Conservation (phyloP, 225 moss, liverwort and hornwort genomes). For the Polytrichum formosum region DNA sequence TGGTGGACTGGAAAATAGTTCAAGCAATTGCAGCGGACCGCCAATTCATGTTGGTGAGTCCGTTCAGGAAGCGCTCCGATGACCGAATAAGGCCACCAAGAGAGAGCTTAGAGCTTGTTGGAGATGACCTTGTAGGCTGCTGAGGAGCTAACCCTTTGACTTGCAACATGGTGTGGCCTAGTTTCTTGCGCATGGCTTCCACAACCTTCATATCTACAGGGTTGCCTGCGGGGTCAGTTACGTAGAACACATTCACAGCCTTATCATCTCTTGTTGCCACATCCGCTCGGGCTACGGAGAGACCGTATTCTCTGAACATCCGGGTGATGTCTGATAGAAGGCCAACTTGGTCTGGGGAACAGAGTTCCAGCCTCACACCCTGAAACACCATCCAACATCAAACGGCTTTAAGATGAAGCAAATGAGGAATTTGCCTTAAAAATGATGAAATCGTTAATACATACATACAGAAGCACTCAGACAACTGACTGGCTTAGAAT, state of each 20-base stretch:
- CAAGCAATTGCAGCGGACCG: constrained; percentile 41
- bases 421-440: too few species aligned
- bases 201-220: constrained; percentile 53
- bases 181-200: constrained; percentile 44
- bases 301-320: constrained; percentile 45
- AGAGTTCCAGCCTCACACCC: constrained; percentile 49
- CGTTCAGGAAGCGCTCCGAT: constrained; percentile 35
- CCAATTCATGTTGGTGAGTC: constrained; percentile 50
- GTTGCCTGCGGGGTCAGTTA: constrained; percentile 34
- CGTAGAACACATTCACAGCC: constrained; percentile 54
- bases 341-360: constrained; percentile 42
- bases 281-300: constrained; percentile 50
- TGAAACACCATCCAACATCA: constrained; percentile 6
- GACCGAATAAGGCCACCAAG: constrained; percentile 39
- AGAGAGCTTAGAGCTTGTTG: constrained; percentile 30
- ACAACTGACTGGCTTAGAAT: not conserved
- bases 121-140: constrained; percentile 16
- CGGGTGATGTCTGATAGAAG: constrained; percentile 45
- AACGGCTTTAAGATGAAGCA: too few species aligned
- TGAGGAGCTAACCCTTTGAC: constrained; percentile 32
- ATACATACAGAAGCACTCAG: too few species aligned
- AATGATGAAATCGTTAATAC: too few species aligned
- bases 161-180: constrained; percentile 34
- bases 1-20: not conserved
- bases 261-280: constrained; percentile 40